phyloP scores from a whole-genome alignment of 495 filamentous ascomycete species.

The Acidomyces sp. region DNA sequence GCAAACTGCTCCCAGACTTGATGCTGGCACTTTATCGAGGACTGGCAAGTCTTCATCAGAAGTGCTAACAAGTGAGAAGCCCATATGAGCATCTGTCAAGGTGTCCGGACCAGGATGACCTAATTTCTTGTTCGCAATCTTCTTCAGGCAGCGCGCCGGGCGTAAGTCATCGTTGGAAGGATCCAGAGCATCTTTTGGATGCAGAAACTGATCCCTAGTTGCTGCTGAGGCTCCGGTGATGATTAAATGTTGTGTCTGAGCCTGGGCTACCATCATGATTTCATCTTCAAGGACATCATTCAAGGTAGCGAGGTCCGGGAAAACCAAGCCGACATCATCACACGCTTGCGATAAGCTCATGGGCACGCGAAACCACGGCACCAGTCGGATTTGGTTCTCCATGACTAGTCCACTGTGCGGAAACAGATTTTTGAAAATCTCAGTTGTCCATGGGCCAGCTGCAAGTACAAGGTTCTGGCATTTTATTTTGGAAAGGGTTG shows the following conservation, averaged over 20 bases:
- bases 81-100: background rate
- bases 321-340: slow-evolving; percentile 7
- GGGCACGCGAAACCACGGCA: background rate
- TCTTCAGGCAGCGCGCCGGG: slow-evolving; percentile 2
- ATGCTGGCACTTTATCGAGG: slow-evolving; percentile 10
- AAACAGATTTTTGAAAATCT: slow-evolving; percentile 4
- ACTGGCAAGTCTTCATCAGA: slow-evolving; percentile 4
- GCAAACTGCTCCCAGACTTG: background rate
- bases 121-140: background rate
- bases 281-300: slow-evolving; percentile 1
- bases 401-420: background rate
- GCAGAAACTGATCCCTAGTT: background rate
- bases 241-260: background rate
- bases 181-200: background rate
- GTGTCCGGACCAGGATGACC: background rate
- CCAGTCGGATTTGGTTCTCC: background rate
- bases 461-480: slow-evolving; percentile 14
- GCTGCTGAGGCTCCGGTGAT: background rate
- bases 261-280: slow-evolving; percentile 4
- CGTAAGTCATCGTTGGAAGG: background rate
- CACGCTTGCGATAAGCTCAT: background rate
- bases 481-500: too few species aligned
- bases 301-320: background rate
- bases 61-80: slow-evolving; percentile 1
- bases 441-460: slow-evolving; percentile 10